phyloP scores from a whole-genome alignment of 805 yeast genomes.

The Monosporozyma aquatica region DNA sequence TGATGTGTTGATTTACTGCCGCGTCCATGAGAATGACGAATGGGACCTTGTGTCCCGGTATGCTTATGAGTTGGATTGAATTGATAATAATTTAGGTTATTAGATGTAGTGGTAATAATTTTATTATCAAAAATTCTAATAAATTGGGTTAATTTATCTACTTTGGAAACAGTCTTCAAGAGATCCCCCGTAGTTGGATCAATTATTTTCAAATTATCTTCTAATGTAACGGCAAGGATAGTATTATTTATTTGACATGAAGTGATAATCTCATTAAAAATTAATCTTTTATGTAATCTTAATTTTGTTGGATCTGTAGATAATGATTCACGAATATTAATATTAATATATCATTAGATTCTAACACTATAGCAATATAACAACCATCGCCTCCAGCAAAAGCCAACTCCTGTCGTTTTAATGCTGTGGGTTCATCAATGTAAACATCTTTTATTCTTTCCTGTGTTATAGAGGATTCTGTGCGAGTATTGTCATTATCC shows the following conservation, averaged over 20 bases:
- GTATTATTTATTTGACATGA: slow-evolving; percentile 25
- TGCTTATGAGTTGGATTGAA: slow-evolving; percentile 4
- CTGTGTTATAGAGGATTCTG: slow-evolving; percentile 6
- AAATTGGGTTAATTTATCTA: slow-evolving; percentile 26
- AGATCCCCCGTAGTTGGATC: slow-evolving; percentile 27
- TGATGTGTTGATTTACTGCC: slow-evolving; percentile 10
- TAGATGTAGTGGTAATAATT: slow-evolving; percentile 24
- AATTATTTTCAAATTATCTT: slow-evolving; percentile 21
- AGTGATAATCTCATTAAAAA: slow-evolving; percentile 21
- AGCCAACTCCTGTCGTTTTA: slow-evolving; percentile 17
- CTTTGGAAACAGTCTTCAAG: slow-evolving; percentile 25
- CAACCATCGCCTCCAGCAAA: slow-evolving; percentile 31
- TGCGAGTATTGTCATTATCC: too few relatives aligned
- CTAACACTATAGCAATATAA: slow-evolving; percentile 21
- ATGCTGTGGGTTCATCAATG: slow-evolving; percentile 25
- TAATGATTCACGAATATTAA: slow-evolving; percentile 22
- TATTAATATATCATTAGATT: slow-evolving; percentile 16
- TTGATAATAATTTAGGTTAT: slow-evolving; percentile 24
- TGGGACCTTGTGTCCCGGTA: too few relatives aligned
- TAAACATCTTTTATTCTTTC: slow-evolving; percentile 14
- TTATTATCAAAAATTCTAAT: slow-evolving; percentile 27
- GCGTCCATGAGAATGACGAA: too few relatives aligned
- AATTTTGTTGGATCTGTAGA: slow-evolving; percentile 11
- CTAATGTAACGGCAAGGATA: slow-evolving; percentile 25
- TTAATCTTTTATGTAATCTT: slow-evolving; percentile 10